Conservation (phyloP, 1,284 basidiomycete genomes). For the Clitocybe nebularis region DNA sequence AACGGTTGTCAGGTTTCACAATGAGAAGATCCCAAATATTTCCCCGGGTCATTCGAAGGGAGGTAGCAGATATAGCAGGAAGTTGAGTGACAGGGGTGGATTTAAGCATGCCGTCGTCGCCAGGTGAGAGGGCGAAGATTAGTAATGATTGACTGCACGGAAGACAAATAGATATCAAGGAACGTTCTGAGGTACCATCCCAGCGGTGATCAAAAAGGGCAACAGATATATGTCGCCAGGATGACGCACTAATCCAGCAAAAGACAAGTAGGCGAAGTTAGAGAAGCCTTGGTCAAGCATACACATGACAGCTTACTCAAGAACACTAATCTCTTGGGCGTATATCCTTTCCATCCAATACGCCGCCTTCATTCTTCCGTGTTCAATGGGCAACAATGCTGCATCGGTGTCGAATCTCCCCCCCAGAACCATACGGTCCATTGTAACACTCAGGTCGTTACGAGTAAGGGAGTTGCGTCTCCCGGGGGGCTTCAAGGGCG, state of each 20-base stretch:
- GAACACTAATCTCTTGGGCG: constrained; percentile 41
- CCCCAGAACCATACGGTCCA: constrained; percentile 61
- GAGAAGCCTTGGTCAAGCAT: not conserved
- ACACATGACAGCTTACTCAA: constrained; percentile 44
- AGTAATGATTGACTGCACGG: constrained; percentile 43
- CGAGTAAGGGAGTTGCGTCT: constrained; percentile 45
- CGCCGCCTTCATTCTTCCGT: constrained; percentile 62
- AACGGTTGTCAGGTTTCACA: constrained; percentile 46
- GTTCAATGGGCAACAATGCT: constrained; percentile 39
- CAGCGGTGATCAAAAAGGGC: constrained; percentile 65
- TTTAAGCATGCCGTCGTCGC: constrained; percentile 38
- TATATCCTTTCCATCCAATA: constrained; percentile 66
- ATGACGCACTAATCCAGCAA: constrained; percentile 26
- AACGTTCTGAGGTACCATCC: constrained; percentile 47
- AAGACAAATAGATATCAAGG: constrained; percentile 57
- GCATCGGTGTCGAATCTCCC: constrained; percentile 38
- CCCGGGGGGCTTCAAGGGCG: constrained; percentile 24
- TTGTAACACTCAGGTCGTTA: constrained; percentile 55
- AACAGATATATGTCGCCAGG: constrained; percentile 47
- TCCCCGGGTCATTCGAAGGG: constrained; percentile 60
- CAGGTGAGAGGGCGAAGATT: constrained; percentile 43
- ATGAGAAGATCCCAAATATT: constrained; percentile 67
- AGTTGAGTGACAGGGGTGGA: constrained; percentile 37
- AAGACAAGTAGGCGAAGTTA: too few relatives aligned
- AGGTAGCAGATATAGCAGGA: constrained; percentile 48